Evolutionary conservation across 257 asterid genomes (phyloP), one percentile per base, ranked within the genome.

Genomic region (Craterostigma plantagineum): DNA sequence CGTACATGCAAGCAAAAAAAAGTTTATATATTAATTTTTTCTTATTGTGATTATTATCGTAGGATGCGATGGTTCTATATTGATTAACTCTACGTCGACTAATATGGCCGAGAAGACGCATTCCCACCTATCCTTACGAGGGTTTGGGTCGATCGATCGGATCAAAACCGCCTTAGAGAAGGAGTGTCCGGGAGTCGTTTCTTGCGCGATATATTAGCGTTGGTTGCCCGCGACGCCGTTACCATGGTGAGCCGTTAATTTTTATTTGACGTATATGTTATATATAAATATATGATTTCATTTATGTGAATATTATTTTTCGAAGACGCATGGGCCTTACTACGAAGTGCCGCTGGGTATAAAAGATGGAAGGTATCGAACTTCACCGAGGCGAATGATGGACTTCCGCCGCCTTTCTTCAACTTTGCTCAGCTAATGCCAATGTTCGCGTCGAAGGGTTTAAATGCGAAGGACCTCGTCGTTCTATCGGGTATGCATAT

Each of bases 191-290:
- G 75, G 77, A 0, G 70, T 73, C 4, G 85, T 80, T 11, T 76
- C 93, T 12, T 80, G 93, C 43, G 92, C 92, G 92, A 79, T 70
- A 67, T 75, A 37, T 0, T 79, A 33, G 75, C 87, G 16, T 60
- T 80, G 54, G 76, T 71, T 4, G 68, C 93, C 38, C 64, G 84
- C 5, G 84, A 74, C 43, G 67, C 68, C 9, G 51, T 55, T 35
- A 7, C 49, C 10, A 15, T 35, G 11, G 84, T 74, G 50, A 56
- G 18, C 34, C 39, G n/a, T 5, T 12, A 10, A 38, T 11, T 16
- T 8, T 17, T 1, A 17, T 2, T 23, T 23, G 6, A 23, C 30
- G 6, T 23, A 23, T 23, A 23, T 23, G 30, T 23, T 23, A 23
- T 23, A 23, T 23, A 23, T 23, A 23, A 2, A 23, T 23, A 23